These are phyloP conservation scores for Lachnellula cervina DNA, from an alignment of 2,329 filamentous ascomycete species.

Conservation along the genomic window DNA sequence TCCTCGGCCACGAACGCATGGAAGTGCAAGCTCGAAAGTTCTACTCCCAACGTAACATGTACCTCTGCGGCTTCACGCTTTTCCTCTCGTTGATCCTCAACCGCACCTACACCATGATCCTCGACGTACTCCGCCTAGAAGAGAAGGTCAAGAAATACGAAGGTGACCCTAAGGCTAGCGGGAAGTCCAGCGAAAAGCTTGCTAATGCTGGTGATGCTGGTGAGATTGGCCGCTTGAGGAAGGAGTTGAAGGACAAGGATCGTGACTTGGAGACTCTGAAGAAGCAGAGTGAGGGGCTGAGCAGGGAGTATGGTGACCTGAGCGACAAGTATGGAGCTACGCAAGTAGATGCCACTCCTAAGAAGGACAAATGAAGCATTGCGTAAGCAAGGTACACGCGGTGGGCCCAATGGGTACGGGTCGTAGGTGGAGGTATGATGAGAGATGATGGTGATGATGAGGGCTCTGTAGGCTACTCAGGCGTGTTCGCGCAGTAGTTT, in stretches of 20 bases:
- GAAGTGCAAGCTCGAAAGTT: slow-evolving; percentile 99
- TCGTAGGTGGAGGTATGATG: background rate
- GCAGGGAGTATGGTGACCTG: slow-evolving; percentile 79
- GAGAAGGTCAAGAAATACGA: slow-evolving; percentile 84
- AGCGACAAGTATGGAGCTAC: slow-evolving; percentile 72
- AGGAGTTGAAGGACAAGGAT: slow-evolving; percentile 68
- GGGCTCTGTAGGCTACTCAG: background rate
- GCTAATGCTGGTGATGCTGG: slow-evolving; percentile 67
- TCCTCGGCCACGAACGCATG: slow-evolving; percentile 89
- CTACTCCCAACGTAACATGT: slow-evolving; percentile 99
- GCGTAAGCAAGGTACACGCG: background rate
- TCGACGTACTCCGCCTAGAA: slow-evolving; percentile 61
- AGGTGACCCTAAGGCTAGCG: slow-evolving; percentile 53
- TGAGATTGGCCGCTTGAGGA: slow-evolving; percentile 65
- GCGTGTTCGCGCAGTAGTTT: background rate
- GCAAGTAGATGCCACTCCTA: slow-evolving; percentile 45
- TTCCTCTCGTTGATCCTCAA: slow-evolving; percentile 98
- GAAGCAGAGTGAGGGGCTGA: slow-evolving; percentile 84
- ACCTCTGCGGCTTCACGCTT: slow-evolving; percentile 97
- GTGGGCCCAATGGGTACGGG: background rate
- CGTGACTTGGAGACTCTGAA: slow-evolving; percentile 80
- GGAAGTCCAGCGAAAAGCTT: slow-evolving; percentile 68
- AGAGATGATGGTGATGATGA: background rate
- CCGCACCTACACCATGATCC: slow-evolving; percentile 87
- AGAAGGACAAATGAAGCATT: slow-evolving; percentile 45